Evolutionary conservation across 257 asterid species (phyloP), one percentile per base, ranked within the genome.

Genomic region (Linaria vulgaris): DNA sequence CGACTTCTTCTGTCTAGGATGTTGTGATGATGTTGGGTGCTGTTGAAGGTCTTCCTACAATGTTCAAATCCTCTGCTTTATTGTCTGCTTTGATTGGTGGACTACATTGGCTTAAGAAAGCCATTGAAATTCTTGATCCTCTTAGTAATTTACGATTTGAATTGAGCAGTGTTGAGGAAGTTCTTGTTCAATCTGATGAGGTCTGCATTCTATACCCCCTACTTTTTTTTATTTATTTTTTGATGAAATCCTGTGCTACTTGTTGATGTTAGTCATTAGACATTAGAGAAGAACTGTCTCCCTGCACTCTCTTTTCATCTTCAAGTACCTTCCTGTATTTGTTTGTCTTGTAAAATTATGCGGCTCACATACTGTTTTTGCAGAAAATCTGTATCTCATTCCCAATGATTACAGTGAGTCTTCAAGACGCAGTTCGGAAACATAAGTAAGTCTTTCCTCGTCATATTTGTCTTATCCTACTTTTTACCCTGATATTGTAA

Each of bases 81-180:
- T 78, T 78, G 64, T 53, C 60, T 62, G 74, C 74, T 25, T 57
- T 91, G 76, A 37, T 77, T 67, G 87, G 78, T 65, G 86, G 92
- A 72, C 58, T 85, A 58, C 71, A 60, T 60, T 86, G 96, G 95
- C 91, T 91, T 62, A 71, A 69, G 76, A 77, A 81, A 53, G 85
- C 95, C 72, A 69, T 89, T 75, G 88, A 83, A 70, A 72, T 86
- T 78, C 86, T 84, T 63, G 78, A 72, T 45, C 76, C 78, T 5
- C 66, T 67, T 71, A 72, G 68, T 63, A 68, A 34, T 61, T 22
- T 66, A 30, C 79, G 64, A 74, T 80, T 61, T 69, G 83, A 78
- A 65, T 73, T 83, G 65, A 72, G 65, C 77, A 70, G 67, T 48
- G 96, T 86, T 63, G 83, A 82, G 72, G 85, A 76, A 68, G 77